These are phyloP conservation scores for Pulveroboletus sp. DNA, from an alignment of 768 basidiomycete species.

Conservation along the genomic window DNA sequence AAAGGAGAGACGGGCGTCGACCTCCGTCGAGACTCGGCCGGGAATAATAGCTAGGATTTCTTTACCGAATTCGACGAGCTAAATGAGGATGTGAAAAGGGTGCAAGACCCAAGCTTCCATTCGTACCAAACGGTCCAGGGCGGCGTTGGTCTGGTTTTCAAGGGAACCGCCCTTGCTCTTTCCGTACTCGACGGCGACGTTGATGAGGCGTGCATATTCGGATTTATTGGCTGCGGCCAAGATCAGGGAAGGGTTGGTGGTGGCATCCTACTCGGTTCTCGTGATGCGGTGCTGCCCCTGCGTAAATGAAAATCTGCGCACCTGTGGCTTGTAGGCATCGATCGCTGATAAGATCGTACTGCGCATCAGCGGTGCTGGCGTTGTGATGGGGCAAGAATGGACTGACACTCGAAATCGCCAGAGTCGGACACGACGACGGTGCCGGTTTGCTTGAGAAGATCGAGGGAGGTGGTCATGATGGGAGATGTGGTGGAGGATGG, in stretches of 20 bases:
- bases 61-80: constrained; percentile 98
- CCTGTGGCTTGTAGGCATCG: constrained; percentile 95
- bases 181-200: constrained; percentile 68
- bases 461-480: constrained; percentile 79
- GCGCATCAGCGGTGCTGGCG: constrained; percentile 23
- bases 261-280: constrained; percentile 70
- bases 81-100: constrained; percentile 17
- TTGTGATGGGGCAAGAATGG: background rate
- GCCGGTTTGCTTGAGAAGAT: constrained; percentile 84
- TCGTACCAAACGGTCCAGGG: constrained; percentile 86
- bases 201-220: constrained; percentile 78
- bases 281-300: constrained; percentile 5
- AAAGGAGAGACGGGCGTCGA: constrained; percentile 96
- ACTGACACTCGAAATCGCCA: constrained; percentile 85
- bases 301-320: constrained; percentile 28
- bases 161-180: constrained; percentile 80
- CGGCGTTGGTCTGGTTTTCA: constrained; percentile 73
- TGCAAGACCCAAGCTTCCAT: constrained; percentile 15
- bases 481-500: constrained; percentile 19
- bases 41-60: constrained; percentile 95
- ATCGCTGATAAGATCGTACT: constrained; percentile 58
- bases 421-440: constrained; percentile 98
- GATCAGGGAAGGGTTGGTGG: constrained; percentile 96
- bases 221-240: constrained; percentile 90
- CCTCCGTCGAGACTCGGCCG: constrained; percentile 98